Evolutionary conservation across 352 stramenopile genomes (phyloP).

Genomic region (Phytopythium vexans): DNA sequence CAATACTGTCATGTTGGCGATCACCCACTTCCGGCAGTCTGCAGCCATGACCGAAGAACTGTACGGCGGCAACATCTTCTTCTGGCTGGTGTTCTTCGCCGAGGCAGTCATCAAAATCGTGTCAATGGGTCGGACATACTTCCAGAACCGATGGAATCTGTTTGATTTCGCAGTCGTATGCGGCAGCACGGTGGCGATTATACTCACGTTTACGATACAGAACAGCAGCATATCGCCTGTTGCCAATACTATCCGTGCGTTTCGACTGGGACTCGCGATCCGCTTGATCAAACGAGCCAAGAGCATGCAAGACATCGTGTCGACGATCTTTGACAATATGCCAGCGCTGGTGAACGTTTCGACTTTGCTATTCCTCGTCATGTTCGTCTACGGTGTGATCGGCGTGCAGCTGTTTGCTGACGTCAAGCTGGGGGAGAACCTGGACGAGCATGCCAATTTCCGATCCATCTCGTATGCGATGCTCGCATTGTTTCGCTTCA

Average conservation of each 20-base stretch:
- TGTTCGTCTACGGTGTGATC: conserved; percentile 92
- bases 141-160: conserved; percentile 73
- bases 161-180: conserved; percentile 80
- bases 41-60: conserved; percentile 18
- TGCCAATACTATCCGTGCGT: conserved; percentile 6
- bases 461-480: conserved; percentile 74
- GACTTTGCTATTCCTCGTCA: conserved; percentile 82
- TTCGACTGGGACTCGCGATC: conserved; percentile 79
- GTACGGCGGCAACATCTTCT: conserved; percentile 79
- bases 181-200: conserved; percentile 10
- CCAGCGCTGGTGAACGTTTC: conserved; percentile 87
- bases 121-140: conserved; percentile 77
- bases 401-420: conserved; percentile 90
- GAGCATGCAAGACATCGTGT: conserved; percentile 81
- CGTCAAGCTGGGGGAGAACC: conserved; percentile 55
- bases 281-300: conserved; percentile 71
- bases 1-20: conserved; percentile 86
- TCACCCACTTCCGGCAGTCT: conserved; percentile 81
- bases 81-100: conserved; percentile 77
- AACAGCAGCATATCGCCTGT: no score
- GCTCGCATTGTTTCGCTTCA: conserved; percentile 76
- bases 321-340: conserved; percentile 85
- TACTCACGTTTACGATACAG: no score
- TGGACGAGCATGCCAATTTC: conserved; percentile 86
- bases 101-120: conserved; percentile 86